A percentile compares a stretch with the other conserved stretches of the same genome.
Conservation (phyloP, 2,329 filamentous ascomycete genomes). For the Beauveria sp. region DNA sequence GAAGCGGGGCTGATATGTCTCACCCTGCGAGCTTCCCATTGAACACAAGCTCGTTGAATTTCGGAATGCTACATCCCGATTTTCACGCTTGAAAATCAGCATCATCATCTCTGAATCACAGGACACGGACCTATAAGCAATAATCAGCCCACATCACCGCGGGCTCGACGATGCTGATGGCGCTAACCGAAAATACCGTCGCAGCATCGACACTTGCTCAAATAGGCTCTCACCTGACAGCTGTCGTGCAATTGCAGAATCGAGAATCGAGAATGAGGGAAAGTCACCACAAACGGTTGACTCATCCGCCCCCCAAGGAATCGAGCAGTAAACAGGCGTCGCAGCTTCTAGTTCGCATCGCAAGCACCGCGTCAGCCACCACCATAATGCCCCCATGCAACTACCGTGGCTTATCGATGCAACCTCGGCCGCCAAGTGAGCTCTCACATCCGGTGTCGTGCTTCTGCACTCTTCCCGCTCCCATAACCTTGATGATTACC, state of each 20-base stretch:
- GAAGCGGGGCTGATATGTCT: slow-evolving; percentile 8
- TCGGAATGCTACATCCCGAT: neutral
- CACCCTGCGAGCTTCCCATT: neutral
- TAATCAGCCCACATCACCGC: neutral
- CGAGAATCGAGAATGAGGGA: neutral
- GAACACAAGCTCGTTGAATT: neutral
- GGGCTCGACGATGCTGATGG: neutral
- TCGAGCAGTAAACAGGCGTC: neutral
- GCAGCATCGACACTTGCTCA: neutral
- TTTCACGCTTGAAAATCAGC: neutral
- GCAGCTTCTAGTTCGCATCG: slow-evolving; percentile 3
- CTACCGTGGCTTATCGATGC: neutral
- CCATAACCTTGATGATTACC: no score
- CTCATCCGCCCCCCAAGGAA: neutral
- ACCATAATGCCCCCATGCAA: neutral
- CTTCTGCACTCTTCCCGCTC: neutral
- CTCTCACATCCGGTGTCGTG: neutral
- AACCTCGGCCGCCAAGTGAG: neutral
- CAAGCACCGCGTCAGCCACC: slow-evolving; percentile 9
- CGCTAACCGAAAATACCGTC: neutral
- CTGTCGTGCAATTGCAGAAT: neutral
- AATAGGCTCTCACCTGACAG: neutral
- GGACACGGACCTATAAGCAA: neutral
- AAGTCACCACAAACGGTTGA: neutral
- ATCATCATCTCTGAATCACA: neutral